Percentiles rank a stretch among this genome's conserved stretches.
Conservation (phyloP, 2,329 filamentous ascomycete genomes). For the Chaetomium olivaceum region DNA sequence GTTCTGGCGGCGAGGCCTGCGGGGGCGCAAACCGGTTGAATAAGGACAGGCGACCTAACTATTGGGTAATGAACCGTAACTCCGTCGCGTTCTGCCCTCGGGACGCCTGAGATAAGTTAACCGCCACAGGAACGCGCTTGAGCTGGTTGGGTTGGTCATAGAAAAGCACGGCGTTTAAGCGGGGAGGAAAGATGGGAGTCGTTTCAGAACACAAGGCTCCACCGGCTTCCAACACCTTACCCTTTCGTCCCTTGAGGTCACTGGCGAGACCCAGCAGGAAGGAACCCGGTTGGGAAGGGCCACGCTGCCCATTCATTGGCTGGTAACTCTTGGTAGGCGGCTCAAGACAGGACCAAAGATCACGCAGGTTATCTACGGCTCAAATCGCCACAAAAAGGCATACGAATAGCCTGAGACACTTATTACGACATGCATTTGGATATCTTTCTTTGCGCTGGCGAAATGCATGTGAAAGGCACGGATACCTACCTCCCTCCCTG, state of each 20-base stretch:
- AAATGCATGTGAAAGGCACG: not conserved
- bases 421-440: not conserved
- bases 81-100: not conserved
- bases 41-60: not conserved
- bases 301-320: constrained; percentile 17
- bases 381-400: not conserved
- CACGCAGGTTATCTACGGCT: not conserved
- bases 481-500: too few relatives aligned
- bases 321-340: not conserved
- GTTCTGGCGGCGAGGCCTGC: not conserved
- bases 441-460: not conserved
- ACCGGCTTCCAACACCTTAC: constrained; percentile 14
- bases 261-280: constrained; percentile 7
- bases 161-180: not conserved
- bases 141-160: not conserved
- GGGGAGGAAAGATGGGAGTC: not conserved
- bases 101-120: not conserved
- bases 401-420: too few relatives aligned
- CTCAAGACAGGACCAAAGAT: not conserved
- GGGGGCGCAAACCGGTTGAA: not conserved
- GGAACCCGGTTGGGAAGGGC: constrained; percentile 17
- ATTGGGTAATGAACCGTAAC: not conserved
- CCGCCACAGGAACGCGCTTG: not conserved
- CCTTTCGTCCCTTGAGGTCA: not conserved
- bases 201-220: constrained; percentile 8